Conservation (phyloP, 371 early-diverging fungal species). For the Mortierella sp. region DNA sequence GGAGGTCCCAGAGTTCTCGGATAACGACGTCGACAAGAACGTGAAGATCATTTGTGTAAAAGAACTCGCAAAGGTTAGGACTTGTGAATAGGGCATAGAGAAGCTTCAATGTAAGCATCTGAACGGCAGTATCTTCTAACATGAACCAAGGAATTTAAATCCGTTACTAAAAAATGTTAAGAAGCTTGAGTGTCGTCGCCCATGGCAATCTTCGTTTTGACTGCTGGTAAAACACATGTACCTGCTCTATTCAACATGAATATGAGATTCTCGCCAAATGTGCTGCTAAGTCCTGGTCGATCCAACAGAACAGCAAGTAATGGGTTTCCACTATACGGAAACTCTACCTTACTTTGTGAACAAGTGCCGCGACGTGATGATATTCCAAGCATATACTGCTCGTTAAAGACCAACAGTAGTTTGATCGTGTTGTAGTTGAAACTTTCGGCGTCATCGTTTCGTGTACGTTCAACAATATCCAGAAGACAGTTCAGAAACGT, state of each 20-base stretch:
- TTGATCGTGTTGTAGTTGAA: conserved; percentile 81
- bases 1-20: conserved; percentile 80
- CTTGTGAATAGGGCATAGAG: conserved; percentile 74
- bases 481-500: conserved; percentile 66
- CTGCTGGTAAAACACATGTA: conserved; percentile 36
- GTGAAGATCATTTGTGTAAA: conserved; percentile 91
- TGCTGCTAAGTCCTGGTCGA: conserved; percentile 77
- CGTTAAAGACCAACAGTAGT: conserved; percentile 75
- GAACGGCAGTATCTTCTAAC: conserved; percentile 75
- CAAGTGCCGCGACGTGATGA: conserved; percentile 32
- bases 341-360: conserved; percentile 5
- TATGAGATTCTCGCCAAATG: conserved; percentile 86
- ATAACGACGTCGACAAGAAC: conserved; percentile 88
- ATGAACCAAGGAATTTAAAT: neutral
- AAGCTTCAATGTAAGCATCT: conserved; percentile 79
- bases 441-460: conserved; percentile 74
- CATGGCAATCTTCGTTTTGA: neutral
- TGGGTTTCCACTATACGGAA: conserved; percentile 57
- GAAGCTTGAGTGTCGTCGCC: neutral
- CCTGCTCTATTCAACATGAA: conserved; percentile 90
- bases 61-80: conserved; percentile 71
- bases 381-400: conserved; percentile 75
- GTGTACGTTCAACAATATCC: conserved; percentile 79
- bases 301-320: conserved; percentile 68
- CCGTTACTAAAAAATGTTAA: neutral